Base-by-base conservation (phyloP, 345 rosid genomes). In the Barbarea vulgaris region DNA sequence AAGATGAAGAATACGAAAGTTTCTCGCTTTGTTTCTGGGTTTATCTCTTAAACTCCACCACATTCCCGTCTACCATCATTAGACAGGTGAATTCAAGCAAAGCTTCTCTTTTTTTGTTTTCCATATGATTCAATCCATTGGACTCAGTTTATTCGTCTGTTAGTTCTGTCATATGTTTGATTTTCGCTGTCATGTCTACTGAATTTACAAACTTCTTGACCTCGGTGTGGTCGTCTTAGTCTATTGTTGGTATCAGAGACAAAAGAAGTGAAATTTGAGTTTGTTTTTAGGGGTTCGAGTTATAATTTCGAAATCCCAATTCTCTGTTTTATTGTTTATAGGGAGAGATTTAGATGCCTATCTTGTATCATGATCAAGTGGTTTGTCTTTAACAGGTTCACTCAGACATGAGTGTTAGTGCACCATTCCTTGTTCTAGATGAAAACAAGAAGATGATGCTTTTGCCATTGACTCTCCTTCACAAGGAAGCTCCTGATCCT, bases 1-100 rank as follows among this genome's bases (percentile, higher is more conserved):
- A 79, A 42, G 75, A 77, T 46, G 78, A 79, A 63, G 76, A 77
- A 56, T 81, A 69, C 64, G 83, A 67, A 56, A 61, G 59, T 64
- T 83, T 86, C 71, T 75, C 56, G n/a, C 74, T 89, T 42, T 85
- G 84, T 81, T 87, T 83, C 74, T 89, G 93, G 96, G 77, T 84
- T 80, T 89, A 81, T 74, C 85, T 89, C 62, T 61, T 85, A 57
- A 60, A 79, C 59, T 68, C 83, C 64, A 44, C 84, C 25, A 22
- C 83, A 33, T 84, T 79, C 70, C 89, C 88, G 3, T 69, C 83
- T 39, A 71, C 84, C 22, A 74, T 86, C 61, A 71, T 86, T 55
- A 65, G 82, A 33, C 93, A 83, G 91, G 96, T 88, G 27, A 22
- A 60, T 27, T 7, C 22, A 61, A 44, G 8, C 42, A 12, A 17